Base-by-base conservation (phyloP, 169 alveolate species). In the Eimeria sp. region DNA sequence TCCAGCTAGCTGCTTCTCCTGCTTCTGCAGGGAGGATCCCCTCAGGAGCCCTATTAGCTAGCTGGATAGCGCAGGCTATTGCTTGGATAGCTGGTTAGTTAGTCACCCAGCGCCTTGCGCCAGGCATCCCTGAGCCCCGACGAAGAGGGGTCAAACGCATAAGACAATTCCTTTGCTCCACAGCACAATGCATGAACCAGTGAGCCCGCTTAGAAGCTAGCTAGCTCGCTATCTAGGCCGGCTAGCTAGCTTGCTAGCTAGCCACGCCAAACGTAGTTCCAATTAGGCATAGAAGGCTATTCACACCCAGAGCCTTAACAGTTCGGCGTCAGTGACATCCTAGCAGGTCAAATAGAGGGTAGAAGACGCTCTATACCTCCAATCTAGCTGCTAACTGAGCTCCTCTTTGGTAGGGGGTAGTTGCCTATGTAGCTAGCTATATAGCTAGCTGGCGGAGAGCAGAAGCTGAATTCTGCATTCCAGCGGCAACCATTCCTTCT, bases 221-320 rank as follows among this genome's bases (percentile, higher is more conserved):
- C 82, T 61, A 61, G 70, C 70, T 61, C 3, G 70, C 70, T 61
- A 61, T 5, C n/a, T 61, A 61, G 70, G 70, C 70, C n/a, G 2
- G n/a, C 70, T 61, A 61, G 70, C 70, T 61, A 61, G 70, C 70
- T 61, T 6, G 82, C 82, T 72, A 72, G 82, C 82, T 27, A n/a
- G 49, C 82, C 49, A 10, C 78, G 43, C 13, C 16, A 14, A 9
- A 30, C 34, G 78, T 67, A 40, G 30, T 22, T 47, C 49, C 5
- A 34, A 47, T 13, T 72, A 67, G 45, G 78, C 78, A 9, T 27
- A 72, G 82, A 40, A 7, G 27, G 13, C 16, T 54, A 54, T 54
- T 54, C 4, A 2, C 70, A 61, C 27, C 20, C n/a, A 61, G 20
- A 34, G 40, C 22, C 78, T 30, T 67, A 30, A 25, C n/a, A n/a